phyloP scores from a whole-genome alignment of 305 asterid genomes.

The Fraxinus baroniana region DNA sequence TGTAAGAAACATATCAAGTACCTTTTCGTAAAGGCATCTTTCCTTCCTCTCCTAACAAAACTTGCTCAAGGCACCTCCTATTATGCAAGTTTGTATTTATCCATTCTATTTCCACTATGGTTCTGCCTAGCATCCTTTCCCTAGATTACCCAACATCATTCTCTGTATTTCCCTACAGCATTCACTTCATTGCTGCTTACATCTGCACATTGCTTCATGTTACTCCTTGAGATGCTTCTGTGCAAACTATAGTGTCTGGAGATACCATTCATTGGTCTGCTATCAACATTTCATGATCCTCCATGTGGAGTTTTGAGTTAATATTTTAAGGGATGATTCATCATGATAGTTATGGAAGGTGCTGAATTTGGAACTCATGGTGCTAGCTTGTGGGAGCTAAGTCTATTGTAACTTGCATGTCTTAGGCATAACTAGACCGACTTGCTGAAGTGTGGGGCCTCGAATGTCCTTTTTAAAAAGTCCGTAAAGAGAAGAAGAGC shows the following conservation, averaged over 20 bases:
- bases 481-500: conserved; percentile 6
- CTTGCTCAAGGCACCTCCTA: conserved; percentile 68
- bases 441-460: conserved; percentile 35
- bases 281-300: conserved; percentile 46
- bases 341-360: conserved; percentile 19
- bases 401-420: conserved; percentile 36
- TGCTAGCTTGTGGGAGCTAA: conserved; percentile 13
- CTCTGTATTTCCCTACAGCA: conserved; percentile 46
- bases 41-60: conserved; percentile 33
- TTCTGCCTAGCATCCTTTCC: conserved; percentile 59
- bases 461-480: conserved; percentile 42
- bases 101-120: conserved; percentile 54
- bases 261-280: conserved; percentile 42
- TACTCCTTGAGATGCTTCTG: conserved; percentile 73
- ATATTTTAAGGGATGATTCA: conserved; percentile 41
- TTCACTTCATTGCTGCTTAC: conserved; percentile 48
- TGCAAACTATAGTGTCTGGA: conserved; percentile 47
- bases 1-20: conserved; percentile 16
- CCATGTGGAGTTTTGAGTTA: conserved; percentile 46
- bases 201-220: conserved; percentile 56
- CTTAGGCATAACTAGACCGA: conserved; percentile 29
- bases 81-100: conserved; percentile 44
- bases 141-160: conserved; percentile 57
- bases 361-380: background rate
- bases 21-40: conserved; percentile 27